These are phyloP conservation scores for Mucor irregularis DNA, from an alignment of 371 early-diverging fungal species.

Conservation along the genomic window DNA sequence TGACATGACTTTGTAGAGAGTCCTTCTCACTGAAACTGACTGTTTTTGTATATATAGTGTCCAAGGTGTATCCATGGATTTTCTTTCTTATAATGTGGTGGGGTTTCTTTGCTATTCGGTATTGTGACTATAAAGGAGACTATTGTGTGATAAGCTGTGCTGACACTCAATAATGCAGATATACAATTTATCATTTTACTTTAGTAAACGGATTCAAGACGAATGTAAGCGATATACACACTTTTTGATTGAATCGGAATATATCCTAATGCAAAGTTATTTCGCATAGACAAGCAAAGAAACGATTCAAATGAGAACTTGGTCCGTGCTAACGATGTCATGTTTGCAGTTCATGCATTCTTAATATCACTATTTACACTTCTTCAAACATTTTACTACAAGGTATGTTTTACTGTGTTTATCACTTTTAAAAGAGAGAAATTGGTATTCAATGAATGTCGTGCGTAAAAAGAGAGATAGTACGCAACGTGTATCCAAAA, in stretches of 20 bases:
- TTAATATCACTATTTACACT: conserved; percentile 66
- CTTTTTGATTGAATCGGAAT: neutral
- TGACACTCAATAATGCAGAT: conserved; percentile 31
- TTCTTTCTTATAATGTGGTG: conserved; percentile 78
- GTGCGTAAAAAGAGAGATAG: conserved; percentile 41
- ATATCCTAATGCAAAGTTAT: too few relatives aligned
- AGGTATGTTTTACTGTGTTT: conserved; percentile 50
- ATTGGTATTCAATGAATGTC: neutral
- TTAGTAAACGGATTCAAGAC: conserved; percentile 64
- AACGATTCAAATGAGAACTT: conserved; percentile 70
- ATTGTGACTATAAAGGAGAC: neutral
- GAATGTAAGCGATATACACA: conserved; percentile 63
- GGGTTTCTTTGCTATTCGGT: conserved; percentile 89
- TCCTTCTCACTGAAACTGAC: too few relatives aligned
- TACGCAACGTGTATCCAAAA: conserved; percentile 41
- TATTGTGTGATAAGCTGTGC: neutral
- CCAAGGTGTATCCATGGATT: conserved; percentile 89
- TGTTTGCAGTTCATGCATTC: conserved; percentile 87
- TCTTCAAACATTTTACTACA: conserved; percentile 75
- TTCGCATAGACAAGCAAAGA: conserved; percentile 58
- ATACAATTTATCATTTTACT: conserved; percentile 78
- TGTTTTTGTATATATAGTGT: conserved; percentile 54
- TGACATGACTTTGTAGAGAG: neutral
- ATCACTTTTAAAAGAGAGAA: neutral
- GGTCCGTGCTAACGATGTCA: conserved; percentile 86